Base-by-base conservation (phyloP, 805 yeast genomes). In the Sungouiella thailandica region DNA sequence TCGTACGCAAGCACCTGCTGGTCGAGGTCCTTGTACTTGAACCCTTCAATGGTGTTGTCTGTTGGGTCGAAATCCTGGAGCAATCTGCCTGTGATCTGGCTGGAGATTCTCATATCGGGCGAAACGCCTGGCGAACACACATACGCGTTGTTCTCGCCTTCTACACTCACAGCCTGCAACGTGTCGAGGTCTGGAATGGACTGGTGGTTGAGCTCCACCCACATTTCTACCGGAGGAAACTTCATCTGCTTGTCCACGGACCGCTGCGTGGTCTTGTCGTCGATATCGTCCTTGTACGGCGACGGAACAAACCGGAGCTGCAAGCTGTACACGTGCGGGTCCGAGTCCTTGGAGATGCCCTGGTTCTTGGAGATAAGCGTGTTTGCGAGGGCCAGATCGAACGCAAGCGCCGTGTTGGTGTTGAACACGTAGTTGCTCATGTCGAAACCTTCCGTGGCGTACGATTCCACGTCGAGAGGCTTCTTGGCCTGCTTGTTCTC, bases 161-260 rank as follows among this genome's bases (percentile, higher is more conserved):
- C 71, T 1, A 69, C 69, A 1, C 72, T 58, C 1, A 71, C 65
- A 2, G 70, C 50, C 23, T 62, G 62, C 35, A 74, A 43, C 9
- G 66, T 52, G 17, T 59, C 68, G 22, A 64, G 40, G 23, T 60
- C 69, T 1, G 66, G 67, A 24, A 41, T 50, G 9, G 58, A 57
- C 11, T 60, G 58, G 13, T 57, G 59, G 35, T 53, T 60, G 30
- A 72, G 51, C 30, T 66, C 72, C 23, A 70, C 55, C 78, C 80
- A 76, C 29, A 78, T 57, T 45, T 77, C 83, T 5, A 78, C 53
- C 1, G 80, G 77, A 3, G 83, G 80, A 29, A 61, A 63, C 25
- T 58, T 47, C 31, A 55, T 47, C 34, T 55, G 51, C 6, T 48
- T 45, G 5, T 44, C 43, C 8, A 39, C 27, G 3, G 8, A 29